Evolutionary conservation across 176 grass and related monocot species (phyloP), one percentile per base, ranked within the genome.

Genomic region (Triticum dicoccoides): DNA sequence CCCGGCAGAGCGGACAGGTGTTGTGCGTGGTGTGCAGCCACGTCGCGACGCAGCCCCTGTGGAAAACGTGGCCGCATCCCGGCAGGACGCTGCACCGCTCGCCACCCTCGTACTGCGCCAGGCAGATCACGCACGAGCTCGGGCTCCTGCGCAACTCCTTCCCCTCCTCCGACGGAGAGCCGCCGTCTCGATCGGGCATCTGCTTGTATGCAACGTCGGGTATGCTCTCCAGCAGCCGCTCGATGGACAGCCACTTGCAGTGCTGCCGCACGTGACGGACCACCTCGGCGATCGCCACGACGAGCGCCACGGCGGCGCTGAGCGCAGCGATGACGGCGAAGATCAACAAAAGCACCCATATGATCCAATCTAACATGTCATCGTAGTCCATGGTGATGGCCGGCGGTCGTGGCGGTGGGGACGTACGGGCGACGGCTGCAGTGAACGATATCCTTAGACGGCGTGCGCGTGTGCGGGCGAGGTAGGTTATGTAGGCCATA

Each of bases 1-100:
- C 56, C 29, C 78, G 63, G 32, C 85, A 87, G 2, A 87, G 85
- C 20, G 77, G 85, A 77, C 85, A 87, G 9, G 69, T 87, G 2
- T 1, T 52, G 9, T 17, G 58, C n/a, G 6, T 73, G 21, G 9
- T 73, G 21, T 61, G 58, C 29, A 87, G 69, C 85, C 85, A 87
- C 3, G 14, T 21, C 0, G 52, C 78, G 14, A 65, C 41, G 78
- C 85, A 81, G 3, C 42, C 69, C 79, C 64, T 66, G 86, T 87
- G 86, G 42, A 87, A 76, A 9, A 81, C 12, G 69, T 82, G 78
- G 14, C 32, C 32, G 69, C 86, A 87, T 6, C 29, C 58, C 3
- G 86, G 69, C 21, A 87, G 42, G 9, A 87, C 30, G 59, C 59
- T 65, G 69, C 78, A 81, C n/a, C 62, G 38, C 42, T 87, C 85